Evolutionary conservation across 352 stramenopile genomes (phyloP), one percentile per base, ranked within the genome.

Genomic region (Globisporangium abappressorium): DNA sequence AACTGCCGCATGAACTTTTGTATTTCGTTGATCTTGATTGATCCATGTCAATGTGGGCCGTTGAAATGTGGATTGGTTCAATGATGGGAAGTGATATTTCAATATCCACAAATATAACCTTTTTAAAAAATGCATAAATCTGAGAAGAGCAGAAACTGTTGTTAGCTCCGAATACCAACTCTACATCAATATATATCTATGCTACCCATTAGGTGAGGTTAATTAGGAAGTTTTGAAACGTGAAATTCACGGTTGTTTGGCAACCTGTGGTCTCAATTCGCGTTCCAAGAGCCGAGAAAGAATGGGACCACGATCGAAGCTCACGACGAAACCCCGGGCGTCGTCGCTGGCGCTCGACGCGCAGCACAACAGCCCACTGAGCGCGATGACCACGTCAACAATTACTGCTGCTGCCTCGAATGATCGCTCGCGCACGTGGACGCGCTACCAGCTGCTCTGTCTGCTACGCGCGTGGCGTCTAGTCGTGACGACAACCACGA

Each of bases 391-490:
- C 30, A 2, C 30, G 30, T 33, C 30, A 33, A 33, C 2, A 33
- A 43, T 11, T 9, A 12, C 38, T 15, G 7, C 53, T 20, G 18
- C 11, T 3, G 24, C 51, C 4, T 28, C 22, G 9, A 24, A 57
- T 14, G 14, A 38, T 18, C 2, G 26, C 24, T 36, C 51, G 43
- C 22, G 18, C 14, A 46, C 38, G 11, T n/a, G 38, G 58, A 33
- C 58, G 11, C 26, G 8, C 58, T 8, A 41, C n/a, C 58, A 55
- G 58, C 41, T 26, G 38, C 58, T 34, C 24, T 30, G 58, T 18
- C n/a, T 66, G 2, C 46, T 66, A n/a, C 30, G 11, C 6, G 46
- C 47, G 18, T 66, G 60, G 60, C 60, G 47, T 3, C 43, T 58
- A 12, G 60, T 47, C 4, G 20, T 51, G 54, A 22, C 15, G 54